phyloP scores from a whole-genome alignment of 2,329 filamentous ascomycete genomes.

The Xylariaceae sp. region DNA sequence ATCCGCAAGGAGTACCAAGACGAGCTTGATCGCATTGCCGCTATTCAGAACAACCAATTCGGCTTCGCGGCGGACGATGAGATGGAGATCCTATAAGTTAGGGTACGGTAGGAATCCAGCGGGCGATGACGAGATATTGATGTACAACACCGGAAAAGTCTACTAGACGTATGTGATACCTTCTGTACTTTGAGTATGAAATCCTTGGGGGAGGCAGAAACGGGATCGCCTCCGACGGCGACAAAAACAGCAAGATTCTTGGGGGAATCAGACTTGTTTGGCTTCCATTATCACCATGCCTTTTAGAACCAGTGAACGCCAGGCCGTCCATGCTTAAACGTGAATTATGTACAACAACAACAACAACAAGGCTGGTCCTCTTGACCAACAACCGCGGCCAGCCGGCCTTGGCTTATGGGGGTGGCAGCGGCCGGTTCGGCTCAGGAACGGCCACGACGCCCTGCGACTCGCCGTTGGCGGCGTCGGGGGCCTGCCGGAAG shows the following conservation, averaged over 20 bases:
- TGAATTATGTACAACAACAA: conserved; percentile 21
- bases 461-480: conserved; percentile 37
- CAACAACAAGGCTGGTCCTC: too few species aligned
- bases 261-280: too few species aligned
- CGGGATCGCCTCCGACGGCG: too few species aligned
- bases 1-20: conserved; percentile 82
- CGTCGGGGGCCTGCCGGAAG: conserved; percentile 70
- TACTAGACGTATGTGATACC: conserved; percentile 22
- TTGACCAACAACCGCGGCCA: conserved; percentile 2
- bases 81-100: conserved; percentile 42
- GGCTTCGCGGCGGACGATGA: conserved; percentile 56
- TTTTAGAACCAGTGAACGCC: conserved; percentile 20
- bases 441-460: conserved; percentile 33
- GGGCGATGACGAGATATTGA: conserved; percentile 4
- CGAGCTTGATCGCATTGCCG: conserved; percentile 80
- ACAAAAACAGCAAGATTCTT: too few species aligned
- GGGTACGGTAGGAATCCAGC: conserved; percentile 4
- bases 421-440: conserved; percentile 16
- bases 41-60: conserved; percentile 85
- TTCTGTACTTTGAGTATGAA: conserved; percentile 14
- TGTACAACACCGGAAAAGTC: conserved; percentile 16
- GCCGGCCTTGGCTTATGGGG: conserved; percentile 11
- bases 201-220: conserved; percentile 8
- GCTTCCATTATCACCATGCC: conserved; percentile 7
- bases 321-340: conserved; percentile 19